Base-by-base conservation (phyloP, 331 rosid species). In the Cydonia oblonga region DNA sequence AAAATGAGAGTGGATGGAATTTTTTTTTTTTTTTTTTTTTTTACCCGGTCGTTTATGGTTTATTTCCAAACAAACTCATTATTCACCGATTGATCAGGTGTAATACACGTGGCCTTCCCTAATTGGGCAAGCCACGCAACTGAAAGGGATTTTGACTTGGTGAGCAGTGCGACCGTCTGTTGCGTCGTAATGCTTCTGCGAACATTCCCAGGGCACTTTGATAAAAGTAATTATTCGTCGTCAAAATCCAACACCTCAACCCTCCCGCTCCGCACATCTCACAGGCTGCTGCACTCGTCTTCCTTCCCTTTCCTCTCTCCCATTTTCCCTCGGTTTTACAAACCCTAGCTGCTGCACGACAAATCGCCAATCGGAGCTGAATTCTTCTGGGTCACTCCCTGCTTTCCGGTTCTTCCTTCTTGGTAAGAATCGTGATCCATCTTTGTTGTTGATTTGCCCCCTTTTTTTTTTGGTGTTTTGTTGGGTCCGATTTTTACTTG, bases 401-500 rank as follows among this genome's bases (percentile, higher is more conserved):
- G 23, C 76, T 22, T 42, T 64, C 26, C 32, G 73, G 70, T 73
- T 76, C 78, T 78, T 80, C 71, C 68, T 60, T 60, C 23, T 76
- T 40, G 85, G 86, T 82, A 83, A 80, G 87, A 59, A 64, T 80
- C 81, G 59, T 2, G 11, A 23, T 62, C 33, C 8, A 23, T 62
- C 46, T 69, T 44, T 29, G 49, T 33, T 23, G 10, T 54, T 76
- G 24, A 28, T 46, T 28, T 19, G 7, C 44, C 33, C 42, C 42
- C 33, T 51, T 52, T 54, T 72, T 3, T 49, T 49, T 4, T 5
- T 46, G n/a, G 53, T 22, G 10, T 9, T 56, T 11, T 9, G 40
- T 32, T 40, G 53, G 74, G 20, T 32, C 66, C 38, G 44, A 12
- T 49, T 8, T 22, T 24, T 61, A 49, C 4, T 16, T 49, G 9